phyloP scores from a whole-genome alignment of 1,284 basidiomycete genomes.

The Entoloma clypeatum region DNA sequence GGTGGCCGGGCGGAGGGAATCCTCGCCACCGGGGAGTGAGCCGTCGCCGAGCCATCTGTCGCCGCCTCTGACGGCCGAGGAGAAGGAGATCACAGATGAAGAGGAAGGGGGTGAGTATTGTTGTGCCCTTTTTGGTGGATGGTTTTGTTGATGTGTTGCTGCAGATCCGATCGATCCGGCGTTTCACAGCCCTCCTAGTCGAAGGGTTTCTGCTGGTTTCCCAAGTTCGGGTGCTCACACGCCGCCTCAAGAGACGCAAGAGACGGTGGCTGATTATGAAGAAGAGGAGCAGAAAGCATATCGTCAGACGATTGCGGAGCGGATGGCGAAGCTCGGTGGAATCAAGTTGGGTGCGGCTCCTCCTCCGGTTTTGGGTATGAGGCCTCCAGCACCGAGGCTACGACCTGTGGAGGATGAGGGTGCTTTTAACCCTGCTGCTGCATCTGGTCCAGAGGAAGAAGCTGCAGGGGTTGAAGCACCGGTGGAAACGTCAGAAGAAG shows the following conservation, averaged over 20 bases:
- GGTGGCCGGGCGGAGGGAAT: slow-evolving; percentile 5
- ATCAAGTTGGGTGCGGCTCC: slow-evolving; percentile 65
- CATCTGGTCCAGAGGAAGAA: no score
- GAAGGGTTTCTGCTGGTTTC: slow-evolving; percentile 33
- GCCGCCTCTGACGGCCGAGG: slow-evolving; percentile 8
- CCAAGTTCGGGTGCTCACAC: no score
- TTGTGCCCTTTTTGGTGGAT: background rate
- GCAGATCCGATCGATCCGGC: slow-evolving; percentile 65
- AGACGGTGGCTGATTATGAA: slow-evolving; percentile 27
- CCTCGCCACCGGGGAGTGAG: slow-evolving; percentile 5
- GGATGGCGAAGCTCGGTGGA: slow-evolving; percentile 76
- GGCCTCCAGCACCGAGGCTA: slow-evolving; percentile 36
- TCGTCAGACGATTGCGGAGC: slow-evolving; percentile 67
- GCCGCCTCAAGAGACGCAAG: no score
- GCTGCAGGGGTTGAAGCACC: slow-evolving; percentile 29
- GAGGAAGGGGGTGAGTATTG: slow-evolving; percentile 52
- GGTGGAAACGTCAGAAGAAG: slow-evolving; percentile 39
- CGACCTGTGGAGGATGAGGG: slow-evolving; percentile 33
- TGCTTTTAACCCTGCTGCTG: slow-evolving; percentile 22
- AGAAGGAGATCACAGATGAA: slow-evolving; percentile 51
- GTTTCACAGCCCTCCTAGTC: slow-evolving; percentile 51
- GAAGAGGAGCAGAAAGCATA: slow-evolving; percentile 44
- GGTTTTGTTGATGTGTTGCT: slow-evolving; percentile 18
- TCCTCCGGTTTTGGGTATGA: slow-evolving; percentile 32
- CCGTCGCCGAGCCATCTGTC: slow-evolving; percentile 11